Evolutionary conservation across 106 monocot genomes (phyloP).

Genomic region (Platanthera guangdongensis): DNA sequence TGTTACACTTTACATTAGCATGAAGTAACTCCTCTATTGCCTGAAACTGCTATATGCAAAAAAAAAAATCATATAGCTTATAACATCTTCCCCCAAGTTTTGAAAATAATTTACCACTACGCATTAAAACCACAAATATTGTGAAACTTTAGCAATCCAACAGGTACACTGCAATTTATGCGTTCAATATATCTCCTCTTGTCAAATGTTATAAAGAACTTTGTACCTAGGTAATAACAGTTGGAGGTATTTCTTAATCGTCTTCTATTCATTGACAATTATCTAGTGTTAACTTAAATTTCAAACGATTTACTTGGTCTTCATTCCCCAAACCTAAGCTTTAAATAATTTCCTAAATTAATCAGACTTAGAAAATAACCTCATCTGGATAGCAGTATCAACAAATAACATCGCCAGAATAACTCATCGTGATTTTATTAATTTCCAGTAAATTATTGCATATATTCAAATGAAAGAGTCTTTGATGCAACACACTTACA

Average conservation of each 20-base stretch:
- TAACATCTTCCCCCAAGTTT: background rate
- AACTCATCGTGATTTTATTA: background rate
- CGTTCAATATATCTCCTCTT: too few species aligned
- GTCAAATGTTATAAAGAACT: too few species aligned
- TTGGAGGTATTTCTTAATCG: too few species aligned
- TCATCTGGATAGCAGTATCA: background rate
- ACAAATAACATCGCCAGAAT: background rate
- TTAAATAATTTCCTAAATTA: background rate
- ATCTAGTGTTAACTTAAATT: too few species aligned
- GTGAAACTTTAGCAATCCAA: background rate
- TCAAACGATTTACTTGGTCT: too few species aligned
- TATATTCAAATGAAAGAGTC: background rate
- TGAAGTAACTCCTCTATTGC: background rate
- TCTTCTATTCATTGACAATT: too few species aligned
- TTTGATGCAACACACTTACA: constrained; percentile 41
- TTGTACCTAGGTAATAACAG: too few species aligned
- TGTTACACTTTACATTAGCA: background rate
- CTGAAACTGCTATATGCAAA: background rate
- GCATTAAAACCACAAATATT: background rate
- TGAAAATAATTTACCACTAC: background rate
- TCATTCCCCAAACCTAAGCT: too few species aligned
- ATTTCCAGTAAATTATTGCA: background rate
- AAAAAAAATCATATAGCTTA: background rate
- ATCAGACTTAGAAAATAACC: background rate
- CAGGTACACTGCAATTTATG: background rate